Evolutionary conservation across 768 basidiomycete genomes (phyloP).

Genomic region (Leccinum rimulosum): DNA sequence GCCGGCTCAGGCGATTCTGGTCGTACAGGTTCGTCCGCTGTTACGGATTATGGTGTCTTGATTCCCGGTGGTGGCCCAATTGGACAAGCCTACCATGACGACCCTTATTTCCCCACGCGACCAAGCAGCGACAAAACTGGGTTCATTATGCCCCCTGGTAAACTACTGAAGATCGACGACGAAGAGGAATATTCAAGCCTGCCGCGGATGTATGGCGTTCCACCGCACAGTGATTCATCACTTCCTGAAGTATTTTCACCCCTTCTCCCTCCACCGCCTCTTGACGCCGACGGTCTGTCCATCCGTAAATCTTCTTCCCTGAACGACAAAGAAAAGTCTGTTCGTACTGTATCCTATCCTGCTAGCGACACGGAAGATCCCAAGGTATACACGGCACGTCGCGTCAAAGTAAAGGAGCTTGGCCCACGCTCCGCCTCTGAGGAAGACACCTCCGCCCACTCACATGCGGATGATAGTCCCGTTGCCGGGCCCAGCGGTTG

Average conservation of each 20-base stretch:
- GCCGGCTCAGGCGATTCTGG: slow-evolving; percentile 38
- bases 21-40: slow-evolving; percentile 38
- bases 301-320: slow-evolving; percentile 24
- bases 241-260: slow-evolving; percentile 32
- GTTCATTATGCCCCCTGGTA: slow-evolving; percentile 37
- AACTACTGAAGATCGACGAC: slow-evolving; percentile 35
- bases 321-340: slow-evolving; percentile 33
- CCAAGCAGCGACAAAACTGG: slow-evolving; percentile 33
- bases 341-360: slow-evolving; percentile 33
- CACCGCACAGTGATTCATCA: slow-evolving; percentile 20
- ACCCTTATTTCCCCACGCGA: slow-evolving; percentile 21
- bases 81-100: slow-evolving; percentile 31
- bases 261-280: slow-evolving; percentile 39
- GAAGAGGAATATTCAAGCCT: slow-evolving; percentile 29
- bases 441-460: slow-evolving; percentile 12
- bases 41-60: slow-evolving; percentile 36
- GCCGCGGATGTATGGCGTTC: slow-evolving; percentile 29
- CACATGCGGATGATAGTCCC: slow-evolving; percentile 15
- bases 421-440: slow-evolving; percentile 25
- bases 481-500: slow-evolving; percentile 32
- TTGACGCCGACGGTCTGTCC: slow-evolving; percentile 33
- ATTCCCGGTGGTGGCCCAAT: slow-evolving; percentile 33
- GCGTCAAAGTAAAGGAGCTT: slow-evolving; percentile 39
- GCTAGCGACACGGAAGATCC: slow-evolving; percentile 32
- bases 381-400: slow-evolving; percentile 36